phyloP scores from a whole-genome alignment of 768 basidiomycete species.

The Hypsizygus marmoreus region DNA sequence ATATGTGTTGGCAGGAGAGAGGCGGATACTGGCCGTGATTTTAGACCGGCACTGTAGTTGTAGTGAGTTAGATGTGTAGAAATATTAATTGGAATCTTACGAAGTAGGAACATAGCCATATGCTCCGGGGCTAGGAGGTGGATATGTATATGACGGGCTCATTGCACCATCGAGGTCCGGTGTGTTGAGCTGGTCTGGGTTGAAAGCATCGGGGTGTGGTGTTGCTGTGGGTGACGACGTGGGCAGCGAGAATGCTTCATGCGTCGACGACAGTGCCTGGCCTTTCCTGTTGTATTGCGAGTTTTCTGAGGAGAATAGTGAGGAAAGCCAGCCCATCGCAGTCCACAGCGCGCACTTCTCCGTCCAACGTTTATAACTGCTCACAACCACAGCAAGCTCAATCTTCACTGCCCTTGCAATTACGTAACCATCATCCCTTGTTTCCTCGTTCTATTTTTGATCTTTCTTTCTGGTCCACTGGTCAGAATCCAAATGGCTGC shows the following conservation, averaged over 20 bases:
- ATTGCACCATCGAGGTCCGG: slow-evolving; percentile 49
- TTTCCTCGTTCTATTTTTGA: not conserved
- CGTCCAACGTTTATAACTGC: not conserved
- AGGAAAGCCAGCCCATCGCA: slow-evolving; percentile 73
- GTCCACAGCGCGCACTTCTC: slow-evolving; percentile 5
- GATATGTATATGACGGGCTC: slow-evolving; percentile 72
- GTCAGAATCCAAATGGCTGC: not conserved
- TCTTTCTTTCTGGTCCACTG: not conserved
- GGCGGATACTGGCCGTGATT: slow-evolving; percentile 47
- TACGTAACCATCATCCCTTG: not conserved
- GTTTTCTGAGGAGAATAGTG: slow-evolving; percentile 58
- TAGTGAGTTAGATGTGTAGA: slow-evolving; percentile 15
- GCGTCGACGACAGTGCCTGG: slow-evolving; percentile 75
- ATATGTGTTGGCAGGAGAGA: slow-evolving; percentile 73
- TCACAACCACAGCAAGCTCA: not conserved
- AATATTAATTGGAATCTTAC: slow-evolving; percentile 36
- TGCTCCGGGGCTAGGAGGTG: slow-evolving; percentile 58
- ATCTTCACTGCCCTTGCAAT: not conserved
- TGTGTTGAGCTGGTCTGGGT: slow-evolving; percentile 50
- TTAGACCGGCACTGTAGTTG: slow-evolving; percentile 34
- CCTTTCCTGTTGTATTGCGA: slow-evolving; percentile 53
- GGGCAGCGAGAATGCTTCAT: slow-evolving; percentile 88
- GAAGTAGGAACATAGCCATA: slow-evolving; percentile 65
- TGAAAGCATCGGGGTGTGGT: slow-evolving; percentile 61
- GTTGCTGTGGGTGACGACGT: slow-evolving; percentile 63